Evolutionary conservation across 306 rosid genomes (phyloP).

Genomic region (Ceratonia siliqua): DNA sequence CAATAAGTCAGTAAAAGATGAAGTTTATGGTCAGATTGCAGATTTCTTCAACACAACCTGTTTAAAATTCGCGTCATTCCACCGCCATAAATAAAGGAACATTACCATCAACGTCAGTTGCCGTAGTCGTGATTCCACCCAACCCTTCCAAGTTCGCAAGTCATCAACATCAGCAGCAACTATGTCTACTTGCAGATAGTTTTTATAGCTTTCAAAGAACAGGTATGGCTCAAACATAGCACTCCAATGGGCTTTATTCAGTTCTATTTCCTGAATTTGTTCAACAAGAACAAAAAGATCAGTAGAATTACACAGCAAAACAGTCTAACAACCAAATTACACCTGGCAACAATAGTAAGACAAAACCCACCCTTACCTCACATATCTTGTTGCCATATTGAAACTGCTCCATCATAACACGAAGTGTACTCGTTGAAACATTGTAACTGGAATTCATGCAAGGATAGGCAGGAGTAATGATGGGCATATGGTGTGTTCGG

Average conservation of each 20-base stretch:
- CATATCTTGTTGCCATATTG: conserved; percentile 69
- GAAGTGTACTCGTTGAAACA: conserved; percentile 86
- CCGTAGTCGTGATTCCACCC: conserved; percentile 96
- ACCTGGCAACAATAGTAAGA: background rate
- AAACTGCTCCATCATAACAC: conserved; percentile 94
- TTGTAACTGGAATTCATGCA: conserved; percentile 97
- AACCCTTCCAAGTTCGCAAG: conserved; percentile 87
- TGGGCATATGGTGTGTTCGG: conserved; percentile 88
- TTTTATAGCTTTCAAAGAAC: conserved; percentile 89
- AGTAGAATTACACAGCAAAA: background rate
- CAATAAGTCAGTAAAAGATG: background rate
- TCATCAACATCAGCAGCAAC: conserved; percentile 81
- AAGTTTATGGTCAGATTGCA: background rate
- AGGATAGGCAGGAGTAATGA: conserved; percentile 95
- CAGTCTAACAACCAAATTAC: background rate
- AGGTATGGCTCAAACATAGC: conserved; percentile 72
- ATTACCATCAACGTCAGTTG: conserved; percentile 68
- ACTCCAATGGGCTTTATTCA: conserved; percentile 68
- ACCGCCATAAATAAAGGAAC: background rate
- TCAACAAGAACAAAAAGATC: conserved; percentile 18
- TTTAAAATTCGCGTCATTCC: background rate
- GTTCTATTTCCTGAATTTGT: conserved; percentile 68
- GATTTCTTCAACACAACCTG: background rate
- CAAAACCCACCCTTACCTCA: conserved; percentile 52
- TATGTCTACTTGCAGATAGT: conserved; percentile 86